These are phyloP conservation scores for Cladochytrium tenue DNA, from an alignment of 371 early-diverging fungal genomes.

Conservation along the genomic window DNA sequence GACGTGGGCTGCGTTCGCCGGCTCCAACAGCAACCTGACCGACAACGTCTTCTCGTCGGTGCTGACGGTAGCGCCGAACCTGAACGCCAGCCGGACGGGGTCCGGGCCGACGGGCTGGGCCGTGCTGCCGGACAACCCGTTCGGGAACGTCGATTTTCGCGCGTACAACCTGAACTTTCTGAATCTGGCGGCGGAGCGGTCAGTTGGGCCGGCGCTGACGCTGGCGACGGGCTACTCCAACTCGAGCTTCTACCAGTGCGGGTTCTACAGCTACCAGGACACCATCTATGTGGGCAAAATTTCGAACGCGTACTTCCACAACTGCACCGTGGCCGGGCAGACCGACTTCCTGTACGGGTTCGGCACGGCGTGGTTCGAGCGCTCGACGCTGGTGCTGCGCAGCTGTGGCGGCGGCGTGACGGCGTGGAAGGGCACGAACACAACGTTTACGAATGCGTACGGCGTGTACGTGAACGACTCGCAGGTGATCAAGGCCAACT, in stretches of 20 bases:
- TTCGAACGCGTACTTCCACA: conserved; percentile 4
- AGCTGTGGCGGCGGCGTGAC: conserved; percentile 8
- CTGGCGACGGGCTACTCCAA: conserved; percentile 1
- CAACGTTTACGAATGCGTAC: conserved; percentile 3
- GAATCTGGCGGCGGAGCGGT: not conserved
- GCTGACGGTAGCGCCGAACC: conserved; percentile 5
- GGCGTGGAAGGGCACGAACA: conserved; percentile 11
- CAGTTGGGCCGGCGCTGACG: not conserved
- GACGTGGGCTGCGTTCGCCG: conserved; percentile 6
- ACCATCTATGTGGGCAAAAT: conserved; percentile 7
- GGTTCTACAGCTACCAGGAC: conserved; percentile 13
- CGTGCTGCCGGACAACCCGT: conserved; percentile 1
- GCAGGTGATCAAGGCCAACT: not conserved
- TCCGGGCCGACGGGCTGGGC: conserved; percentile 7
- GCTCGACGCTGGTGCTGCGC: not conserved
- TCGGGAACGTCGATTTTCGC: conserved; percentile 6
- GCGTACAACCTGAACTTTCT: conserved; percentile 5
- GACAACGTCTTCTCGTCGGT: conserved; percentile 4
- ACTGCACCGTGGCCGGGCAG: conserved; percentile 4
- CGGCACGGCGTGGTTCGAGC: conserved; percentile 9
- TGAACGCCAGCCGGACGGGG: conserved; percentile 4
- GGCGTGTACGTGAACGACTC: conserved; percentile 8
- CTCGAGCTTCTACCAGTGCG: conserved; percentile 3
- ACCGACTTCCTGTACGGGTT: conserved; percentile 12
- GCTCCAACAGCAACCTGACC: not conserved